Evolutionary conservation across 202 grass and related monocot species (phyloP), one percentile per base, ranked within the genome.

Genomic region (Zizania palustris): DNA sequence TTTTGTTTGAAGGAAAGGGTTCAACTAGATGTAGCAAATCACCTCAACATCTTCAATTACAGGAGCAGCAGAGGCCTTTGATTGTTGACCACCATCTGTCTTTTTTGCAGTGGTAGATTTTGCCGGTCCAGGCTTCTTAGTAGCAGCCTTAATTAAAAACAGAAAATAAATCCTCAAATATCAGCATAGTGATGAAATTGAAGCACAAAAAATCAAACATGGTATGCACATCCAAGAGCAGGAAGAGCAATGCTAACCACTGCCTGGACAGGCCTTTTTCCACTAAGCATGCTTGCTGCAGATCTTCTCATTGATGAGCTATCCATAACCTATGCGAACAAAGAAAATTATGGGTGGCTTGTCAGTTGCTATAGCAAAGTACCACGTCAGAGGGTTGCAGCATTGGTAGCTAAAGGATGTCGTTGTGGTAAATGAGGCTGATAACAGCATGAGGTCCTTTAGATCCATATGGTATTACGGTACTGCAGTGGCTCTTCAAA

Each of bases 211-310:
- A 77, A 46, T 41, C 39, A 59, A 45, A 64, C 49, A 70, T 62
- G 11, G 10, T 42, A 60, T 70, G 39, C 6, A 44, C 21, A 84
- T 88, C 61, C 36, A 88, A 60, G 63, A 76, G 19, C 39, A 69
- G 53, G 28, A 72, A 85, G 51, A 69, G 60, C 20, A 34, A 87
- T 13, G 63, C 87, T 74, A 79, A 95, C 92, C 87, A 20, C 63
- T 74, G 85, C 63, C 65, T 84, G 85, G 38, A 80, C 55, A 76
- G 85, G 75, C 67, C 90, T 99, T 88, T 90, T 99, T 83, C 92
- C 92, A 68, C 87, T 95, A 83, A 99, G 96, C 92, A 99, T 99
- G 89, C 96, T 99, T 78, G 87, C 96, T 59, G 96, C 96, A 58
- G 96, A 99, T 80, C 96, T 92, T 72, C 90, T 92, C 85, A 91